Percentiles rank a stretch among this genome's conserved stretches.
phyloP scores from a whole-genome alignment of 176 grass and related monocot species.

The Melocanna baccifera region DNA sequence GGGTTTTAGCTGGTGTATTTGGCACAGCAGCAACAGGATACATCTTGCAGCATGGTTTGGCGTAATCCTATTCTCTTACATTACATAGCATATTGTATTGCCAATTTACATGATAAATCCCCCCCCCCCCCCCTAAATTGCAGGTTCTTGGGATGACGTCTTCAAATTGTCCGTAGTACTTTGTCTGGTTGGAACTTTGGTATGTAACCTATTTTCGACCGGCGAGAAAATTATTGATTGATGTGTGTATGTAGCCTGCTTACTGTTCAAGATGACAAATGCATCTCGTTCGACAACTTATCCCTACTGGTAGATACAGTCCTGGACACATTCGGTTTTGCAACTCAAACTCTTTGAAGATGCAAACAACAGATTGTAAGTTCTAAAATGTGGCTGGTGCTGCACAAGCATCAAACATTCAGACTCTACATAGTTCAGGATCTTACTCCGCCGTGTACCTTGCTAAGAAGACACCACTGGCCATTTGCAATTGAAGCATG shows the following conservation, averaged over 20 bases:
- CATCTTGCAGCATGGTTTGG: constrained; percentile 88
- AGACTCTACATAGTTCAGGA: background rate
- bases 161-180: constrained; percentile 78
- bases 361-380: background rate
- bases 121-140: constrained; percentile 2
- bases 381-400: background rate
- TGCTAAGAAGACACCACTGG: background rate
- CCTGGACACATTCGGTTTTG: background rate
- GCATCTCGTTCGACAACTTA: background rate
- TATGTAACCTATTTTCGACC: constrained; percentile 89
- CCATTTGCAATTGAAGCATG: background rate
- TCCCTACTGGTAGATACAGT: constrained; percentile 12
- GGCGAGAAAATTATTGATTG: constrained; percentile 94
- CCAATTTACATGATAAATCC: background rate
- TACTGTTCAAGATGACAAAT: background rate
- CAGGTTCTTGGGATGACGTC: constrained; percentile 95
- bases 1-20: constrained; percentile 92
- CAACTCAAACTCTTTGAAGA: constrained; percentile 14
- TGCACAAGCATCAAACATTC: background rate
- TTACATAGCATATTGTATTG: background rate
- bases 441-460: background rate
- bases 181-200: constrained; percentile 79
- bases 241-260: constrained; percentile 34
- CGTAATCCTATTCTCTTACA: background rate
- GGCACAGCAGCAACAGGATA: constrained; percentile 90